These are phyloP conservation scores for Colletotrichum chrysophilum DNA, from an alignment of 2,329 filamentous ascomycete species.

Conservation along the genomic window DNA sequence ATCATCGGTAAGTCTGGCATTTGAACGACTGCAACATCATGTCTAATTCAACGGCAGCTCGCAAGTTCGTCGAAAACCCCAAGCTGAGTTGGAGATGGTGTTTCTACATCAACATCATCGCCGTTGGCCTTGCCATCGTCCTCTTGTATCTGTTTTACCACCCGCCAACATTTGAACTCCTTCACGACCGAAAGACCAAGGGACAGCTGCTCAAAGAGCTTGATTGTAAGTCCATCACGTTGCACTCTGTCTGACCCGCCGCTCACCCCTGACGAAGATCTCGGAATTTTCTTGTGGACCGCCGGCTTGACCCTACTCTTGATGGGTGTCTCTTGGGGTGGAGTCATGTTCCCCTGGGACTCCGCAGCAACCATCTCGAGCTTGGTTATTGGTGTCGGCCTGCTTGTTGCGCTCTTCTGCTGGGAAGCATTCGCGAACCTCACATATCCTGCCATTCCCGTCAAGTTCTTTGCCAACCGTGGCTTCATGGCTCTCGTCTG, in stretches of 20 bases:
- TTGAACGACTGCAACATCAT: rapidly evolving
- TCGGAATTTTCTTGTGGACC: constrained; percentile 50
- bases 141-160: constrained; percentile 44
- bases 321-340: constrained; percentile 51
- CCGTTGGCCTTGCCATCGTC: constrained; percentile 36
- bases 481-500: constrained; percentile 40
- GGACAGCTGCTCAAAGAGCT: constrained; percentile 37
- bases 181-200: constrained; percentile 42
- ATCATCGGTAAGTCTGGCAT: constrained; percentile 32
- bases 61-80: constrained; percentile 37
- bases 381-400: constrained; percentile 36
- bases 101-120: constrained; percentile 46
- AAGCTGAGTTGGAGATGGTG: constrained; percentile 44
- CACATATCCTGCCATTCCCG: constrained; percentile 39
- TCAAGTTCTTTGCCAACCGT: constrained; percentile 41
- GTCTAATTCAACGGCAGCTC: constrained; percentile 26
- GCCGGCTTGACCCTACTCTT: constrained; percentile 49
- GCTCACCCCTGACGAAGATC: constrained; percentile 21
- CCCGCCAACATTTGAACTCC: constrained; percentile 42
- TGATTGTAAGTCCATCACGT: constrained; percentile 31
- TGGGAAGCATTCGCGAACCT: constrained; percentile 40
- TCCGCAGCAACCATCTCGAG: constrained; percentile 42
- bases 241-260: background rate
- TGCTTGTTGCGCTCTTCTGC: constrained; percentile 39
- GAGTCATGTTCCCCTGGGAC: constrained; percentile 46